Conservation (phyloP, 768 basidiomycete species). For the Amyloporia xantha region DNA sequence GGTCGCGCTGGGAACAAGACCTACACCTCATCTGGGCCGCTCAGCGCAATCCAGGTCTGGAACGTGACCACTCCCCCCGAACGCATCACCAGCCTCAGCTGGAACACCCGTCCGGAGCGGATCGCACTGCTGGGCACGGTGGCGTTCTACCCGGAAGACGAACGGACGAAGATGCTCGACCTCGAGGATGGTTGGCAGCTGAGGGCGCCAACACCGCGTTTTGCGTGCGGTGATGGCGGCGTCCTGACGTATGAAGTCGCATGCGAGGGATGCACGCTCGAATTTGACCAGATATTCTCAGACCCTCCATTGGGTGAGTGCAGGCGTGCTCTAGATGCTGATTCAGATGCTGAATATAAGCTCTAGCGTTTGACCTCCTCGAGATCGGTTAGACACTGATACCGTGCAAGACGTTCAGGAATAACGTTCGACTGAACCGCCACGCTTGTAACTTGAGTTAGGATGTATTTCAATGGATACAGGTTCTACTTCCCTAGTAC, state of each 20-base stretch:
- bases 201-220: not conserved
- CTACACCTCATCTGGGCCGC: not conserved
- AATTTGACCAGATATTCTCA: constrained; percentile 1
- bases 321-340: not conserved
- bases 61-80: not conserved
- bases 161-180: not conserved
- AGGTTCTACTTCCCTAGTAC: too few species aligned
- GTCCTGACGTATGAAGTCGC: not conserved
- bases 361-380: not conserved
- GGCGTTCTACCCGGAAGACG: not conserved
- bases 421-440: too few species aligned
- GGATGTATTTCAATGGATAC: too few species aligned
- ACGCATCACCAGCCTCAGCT: not conserved
- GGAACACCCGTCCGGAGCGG: constrained; percentile 4
- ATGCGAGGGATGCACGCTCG: constrained; percentile 2
- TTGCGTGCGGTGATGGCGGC: not conserved
- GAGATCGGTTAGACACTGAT: too few species aligned
- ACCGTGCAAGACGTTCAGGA: too few species aligned
- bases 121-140: not conserved
- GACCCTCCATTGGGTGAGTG: not conserved
- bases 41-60: not conserved
- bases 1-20: not conserved
- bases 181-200: constrained; percentile 1
- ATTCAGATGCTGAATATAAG: not conserved
- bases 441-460: too few species aligned